Evolutionary conservation across 2,329 filamentous ascomycete species (phyloP).

Genomic region (Onygena corvina): DNA sequence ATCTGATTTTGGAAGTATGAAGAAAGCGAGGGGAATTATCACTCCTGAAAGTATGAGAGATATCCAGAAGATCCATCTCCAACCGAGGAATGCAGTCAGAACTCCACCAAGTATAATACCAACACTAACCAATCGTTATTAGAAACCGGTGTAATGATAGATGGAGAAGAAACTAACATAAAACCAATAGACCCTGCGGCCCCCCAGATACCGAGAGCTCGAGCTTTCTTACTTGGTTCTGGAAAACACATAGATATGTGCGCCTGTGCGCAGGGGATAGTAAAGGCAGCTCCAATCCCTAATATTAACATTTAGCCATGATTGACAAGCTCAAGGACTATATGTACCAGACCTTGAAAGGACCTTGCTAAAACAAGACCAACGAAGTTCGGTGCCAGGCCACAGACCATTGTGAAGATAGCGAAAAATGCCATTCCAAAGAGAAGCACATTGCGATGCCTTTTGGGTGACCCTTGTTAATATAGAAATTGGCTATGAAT

Average conservation of each 20-base stretch:
- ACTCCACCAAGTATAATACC: neutral
- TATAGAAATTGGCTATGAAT: neutral
- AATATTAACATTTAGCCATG: neutral
- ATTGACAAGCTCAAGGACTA: neutral
- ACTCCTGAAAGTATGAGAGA: neutral
- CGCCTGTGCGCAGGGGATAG: neutral
- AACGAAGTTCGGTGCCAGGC: neutral
- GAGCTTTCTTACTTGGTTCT: neutral
- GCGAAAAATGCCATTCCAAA: neutral
- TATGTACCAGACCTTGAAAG: neutral
- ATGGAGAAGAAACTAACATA: neutral
- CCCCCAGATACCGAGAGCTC: neutral
- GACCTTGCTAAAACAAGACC: neutral
- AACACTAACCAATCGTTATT: too few relatives aligned
- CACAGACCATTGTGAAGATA: neutral
- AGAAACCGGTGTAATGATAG: neutral
- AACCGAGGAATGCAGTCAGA: neutral
- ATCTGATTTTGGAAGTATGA: neutral
- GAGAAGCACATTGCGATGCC: neutral
- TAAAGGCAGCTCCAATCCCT: neutral
- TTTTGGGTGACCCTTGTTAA: neutral
- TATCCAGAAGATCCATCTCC: conserved; percentile 3
- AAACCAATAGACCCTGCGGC: neutral
- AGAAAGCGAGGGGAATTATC: neutral
- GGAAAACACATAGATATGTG: neutral